These are phyloP conservation scores for Helminthosporium solani DNA, from an alignment of 2,329 filamentous ascomycete species.

Conservation along the genomic window DNA sequence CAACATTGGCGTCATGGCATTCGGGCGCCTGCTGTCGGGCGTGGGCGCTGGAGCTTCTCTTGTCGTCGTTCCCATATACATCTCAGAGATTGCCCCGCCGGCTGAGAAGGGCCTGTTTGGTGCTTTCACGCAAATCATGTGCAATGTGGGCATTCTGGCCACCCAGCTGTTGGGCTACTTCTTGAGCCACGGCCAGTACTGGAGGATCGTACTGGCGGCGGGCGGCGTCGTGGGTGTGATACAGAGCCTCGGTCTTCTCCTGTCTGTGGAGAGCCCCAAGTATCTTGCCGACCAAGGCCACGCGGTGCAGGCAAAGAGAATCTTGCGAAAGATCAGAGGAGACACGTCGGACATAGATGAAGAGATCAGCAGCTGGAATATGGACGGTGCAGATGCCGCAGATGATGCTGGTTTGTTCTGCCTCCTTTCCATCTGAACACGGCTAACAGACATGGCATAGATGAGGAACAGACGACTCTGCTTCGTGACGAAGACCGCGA, in stretches of 20 bases:
- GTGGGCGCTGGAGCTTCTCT: constrained; percentile 84
- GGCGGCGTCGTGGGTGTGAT: constrained; percentile 67
- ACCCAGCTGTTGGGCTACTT: constrained; percentile 87
- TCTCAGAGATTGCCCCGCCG: constrained; percentile 81
- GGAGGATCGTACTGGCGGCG: constrained; percentile 78
- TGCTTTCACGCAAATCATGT: constrained; percentile 85
- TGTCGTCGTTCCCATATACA: constrained; percentile 91
- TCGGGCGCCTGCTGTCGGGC: constrained; percentile 78
- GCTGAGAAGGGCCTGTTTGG: constrained; percentile 74
- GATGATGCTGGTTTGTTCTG: constrained; percentile 16
- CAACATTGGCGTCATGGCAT: constrained; percentile 65
- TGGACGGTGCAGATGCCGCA: constrained; percentile 29
- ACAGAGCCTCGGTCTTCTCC: constrained; percentile 69
- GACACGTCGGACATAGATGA: constrained; percentile 66
- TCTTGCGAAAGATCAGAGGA: constrained; percentile 76
- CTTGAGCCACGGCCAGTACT: constrained; percentile 73
- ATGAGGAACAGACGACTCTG: constrained; percentile 72
- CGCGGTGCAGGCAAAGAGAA: constrained; percentile 61
- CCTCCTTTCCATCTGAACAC: not conserved
- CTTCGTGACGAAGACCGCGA: constrained; percentile 49
- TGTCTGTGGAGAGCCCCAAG: constrained; percentile 79
- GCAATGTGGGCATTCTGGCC: constrained; percentile 84
- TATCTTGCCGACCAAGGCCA: constrained; percentile 75
- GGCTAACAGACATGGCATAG: too few relatives aligned
- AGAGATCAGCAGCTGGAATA: constrained; percentile 61